These are phyloP conservation scores for Ceratocystis papillata DNA, from an alignment of 2,329 filamentous ascomycete genomes.

Conservation along the genomic window DNA sequence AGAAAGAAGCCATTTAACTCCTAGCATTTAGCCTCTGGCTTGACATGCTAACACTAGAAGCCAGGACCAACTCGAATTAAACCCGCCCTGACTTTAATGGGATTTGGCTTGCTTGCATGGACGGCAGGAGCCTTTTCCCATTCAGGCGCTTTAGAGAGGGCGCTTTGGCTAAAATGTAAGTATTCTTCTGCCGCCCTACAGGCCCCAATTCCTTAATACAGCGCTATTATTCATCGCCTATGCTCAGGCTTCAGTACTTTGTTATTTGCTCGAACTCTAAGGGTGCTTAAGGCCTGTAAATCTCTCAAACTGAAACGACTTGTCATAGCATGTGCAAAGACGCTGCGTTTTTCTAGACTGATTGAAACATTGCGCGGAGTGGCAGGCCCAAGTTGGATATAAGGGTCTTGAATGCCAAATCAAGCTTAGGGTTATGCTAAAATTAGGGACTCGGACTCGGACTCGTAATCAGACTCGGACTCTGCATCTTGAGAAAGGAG, in stretches of 20 bases:
- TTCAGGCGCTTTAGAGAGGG: too few species aligned
- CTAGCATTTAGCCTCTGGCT: neutral
- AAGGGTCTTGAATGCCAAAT: neutral
- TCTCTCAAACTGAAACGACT: neutral
- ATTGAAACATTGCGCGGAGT: neutral
- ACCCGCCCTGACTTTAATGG: neutral
- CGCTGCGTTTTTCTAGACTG: neutral
- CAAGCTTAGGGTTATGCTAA: neutral
- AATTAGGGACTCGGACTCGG: neutral
- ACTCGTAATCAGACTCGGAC: too few species aligned
- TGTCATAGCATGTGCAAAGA: neutral
- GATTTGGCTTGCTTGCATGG: neutral
- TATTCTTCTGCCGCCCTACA: too few species aligned
- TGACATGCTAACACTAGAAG: neutral
- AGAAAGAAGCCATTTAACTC: neutral
- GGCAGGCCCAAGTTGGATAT: neutral
- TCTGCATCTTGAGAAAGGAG: too few species aligned
- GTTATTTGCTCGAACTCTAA: too few species aligned
- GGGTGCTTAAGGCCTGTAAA: neutral
- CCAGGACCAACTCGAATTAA: too few species aligned
- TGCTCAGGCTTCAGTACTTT: neutral
- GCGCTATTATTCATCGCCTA: too few species aligned
- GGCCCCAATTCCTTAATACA: too few species aligned
- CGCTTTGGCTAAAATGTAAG: too few species aligned
- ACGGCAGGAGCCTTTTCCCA: neutral